Evolutionary conservation across 2,329 filamentous ascomycete genomes (phyloP), one percentile per base, ranked within the genome.

Genomic region (Paracoccidioides lutzii): DNA sequence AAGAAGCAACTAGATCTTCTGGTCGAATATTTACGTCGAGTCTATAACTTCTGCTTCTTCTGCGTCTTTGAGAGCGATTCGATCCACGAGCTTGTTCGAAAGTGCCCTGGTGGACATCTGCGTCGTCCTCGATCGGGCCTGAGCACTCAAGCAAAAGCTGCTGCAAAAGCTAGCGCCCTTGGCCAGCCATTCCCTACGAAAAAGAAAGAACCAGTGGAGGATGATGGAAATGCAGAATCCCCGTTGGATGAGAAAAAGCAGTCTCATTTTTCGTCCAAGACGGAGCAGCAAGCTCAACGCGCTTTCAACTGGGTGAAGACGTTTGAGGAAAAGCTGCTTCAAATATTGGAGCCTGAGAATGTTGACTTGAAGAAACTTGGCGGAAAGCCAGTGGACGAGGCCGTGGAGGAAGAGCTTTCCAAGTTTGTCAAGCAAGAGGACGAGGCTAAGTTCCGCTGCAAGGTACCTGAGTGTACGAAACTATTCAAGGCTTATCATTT

Each of bases 11-110:
- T 98, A 52, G 93, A 98, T 72, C 78, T 98, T 40, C 79, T 95
- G 70, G 93, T 97, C 54, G 93, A 98, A 73, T 98, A 98, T 69
- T 79, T 98, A 58, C 89, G 93, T 53, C 85, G 93, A 14, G 93
- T 98, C 53, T 95, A 94, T 78, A 96, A 93, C 73, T 97, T 98
- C 74, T 98, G 93, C 76, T 96, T 98, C 77, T 98, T 97, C 76
- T 98, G 93, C 69, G 94, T 98, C 4, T 97, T 98, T 63, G 93
- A 98, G 73, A 93, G 90, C 66, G 93, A 98, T 70, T 97, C 91
- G 0, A 85, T 97, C 28, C 93, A 98, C 66, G 93, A 98, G 73
- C 78, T 98, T 61, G 90, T 88, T 43, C 84, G 93, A 58, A 97
- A 98, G 73, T 98, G 93, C 64, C 90, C 93, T 32, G 93, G 93